Evolutionary conservation across 2,329 filamentous ascomycete genomes (phyloP), one percentile per base, ranked within the genome.

Genomic region (Claviceps lovelessii): DNA sequence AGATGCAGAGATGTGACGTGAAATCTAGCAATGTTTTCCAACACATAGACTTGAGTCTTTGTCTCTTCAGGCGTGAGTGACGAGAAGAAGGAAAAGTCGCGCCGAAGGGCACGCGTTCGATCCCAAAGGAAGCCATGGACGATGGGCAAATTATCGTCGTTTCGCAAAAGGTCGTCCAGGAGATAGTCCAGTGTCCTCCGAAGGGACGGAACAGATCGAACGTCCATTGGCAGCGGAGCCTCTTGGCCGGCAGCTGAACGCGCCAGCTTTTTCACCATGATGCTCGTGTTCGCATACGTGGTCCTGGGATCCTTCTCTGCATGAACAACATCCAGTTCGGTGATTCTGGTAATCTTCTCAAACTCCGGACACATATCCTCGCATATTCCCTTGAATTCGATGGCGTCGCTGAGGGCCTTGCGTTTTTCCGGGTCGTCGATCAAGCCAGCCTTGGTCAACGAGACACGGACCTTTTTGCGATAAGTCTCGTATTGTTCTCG

Each of bases 331-430:
- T 84, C 79, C 60, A 74, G 71, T 63, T 85, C 80, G 50, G 76
- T 77, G 55, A 85, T 84, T 57, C 82, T 75, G 51, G 74, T 78
- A 39, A 83, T 75, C 64, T 78, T 79, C 63, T 86, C 83, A 65
- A 78, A 84, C 58, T 84, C 79, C 5, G 83, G 83, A 57, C 83
- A 86, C 82, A 85, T 85, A 31, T 83, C 79, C 61, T 85, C 79
- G 61, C 81, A 85, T 49, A 82, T 83, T 15, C 83, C 83, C 63
- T 81, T 81, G 63, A 86, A 86, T 46, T 79, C 76, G 50, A 85
- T 79, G 7, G 83, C 83, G 62, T 85, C 77, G 56, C 79, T 74
- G 8, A 86, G 72, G 19, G 74, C 76, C 62, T 82, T 81, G 54
- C 77, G 77, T 61, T 81, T 78, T 37, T 83, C 77, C 3, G 82